phyloP scores from a whole-genome alignment of 2,329 filamentous ascomycete species.

The Sclerotinia borealis region DNA sequence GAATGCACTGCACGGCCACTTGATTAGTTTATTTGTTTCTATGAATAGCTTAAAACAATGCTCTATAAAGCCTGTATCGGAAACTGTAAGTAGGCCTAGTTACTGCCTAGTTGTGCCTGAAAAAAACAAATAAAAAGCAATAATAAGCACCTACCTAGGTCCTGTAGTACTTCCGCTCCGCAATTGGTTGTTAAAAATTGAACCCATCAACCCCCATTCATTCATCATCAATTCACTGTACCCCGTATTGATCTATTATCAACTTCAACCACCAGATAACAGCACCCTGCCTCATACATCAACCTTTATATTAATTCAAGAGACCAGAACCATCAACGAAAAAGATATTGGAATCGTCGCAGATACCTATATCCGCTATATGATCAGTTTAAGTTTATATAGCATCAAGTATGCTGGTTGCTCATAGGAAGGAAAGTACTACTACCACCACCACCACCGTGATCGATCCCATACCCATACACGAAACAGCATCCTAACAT shows the following conservation, averaged over 20 bases:
- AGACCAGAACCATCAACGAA: background rate
- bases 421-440: constrained; percentile 16
- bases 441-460: constrained; percentile 16
- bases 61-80: no score
- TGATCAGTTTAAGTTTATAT: background rate
- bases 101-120: no score
- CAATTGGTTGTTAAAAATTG: background rate
- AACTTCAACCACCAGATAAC: background rate
- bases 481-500: background rate
- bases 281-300: no score
- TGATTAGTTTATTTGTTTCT: no score
- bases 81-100: no score
- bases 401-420: constrained; percentile 21
- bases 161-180: no score
- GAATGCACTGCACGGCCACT: no score
- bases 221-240: background rate
- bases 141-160: no score
- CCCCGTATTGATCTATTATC: no score
- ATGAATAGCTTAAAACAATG: no score
- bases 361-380: background rate
- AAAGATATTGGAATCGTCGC: background rate
- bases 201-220: background rate
- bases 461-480: background rate
- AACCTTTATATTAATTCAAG: no score
- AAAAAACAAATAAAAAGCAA: no score